phyloP scores from a whole-genome alignment of 148 eudicot genomes.

The Silene conica region DNA sequence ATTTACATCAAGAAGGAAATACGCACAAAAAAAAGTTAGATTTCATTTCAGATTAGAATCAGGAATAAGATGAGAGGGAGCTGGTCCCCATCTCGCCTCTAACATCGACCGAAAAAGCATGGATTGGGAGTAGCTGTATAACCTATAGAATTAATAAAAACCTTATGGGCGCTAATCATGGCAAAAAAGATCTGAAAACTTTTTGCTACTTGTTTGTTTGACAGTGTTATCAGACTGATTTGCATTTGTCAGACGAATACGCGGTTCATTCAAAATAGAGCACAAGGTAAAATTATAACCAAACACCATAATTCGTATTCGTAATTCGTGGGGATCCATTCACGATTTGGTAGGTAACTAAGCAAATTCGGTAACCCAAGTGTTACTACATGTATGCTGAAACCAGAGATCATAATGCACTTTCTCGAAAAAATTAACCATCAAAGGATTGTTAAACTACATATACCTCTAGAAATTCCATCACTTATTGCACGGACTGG shows the following conservation, averaged over 20 bases:
- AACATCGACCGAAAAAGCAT: background rate
- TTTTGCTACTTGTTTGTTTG: background rate
- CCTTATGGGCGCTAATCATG: background rate
- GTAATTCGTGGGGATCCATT: no score
- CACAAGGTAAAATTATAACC: no score
- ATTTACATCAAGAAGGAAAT: constrained; percentile 19
- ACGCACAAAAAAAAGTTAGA: constrained; percentile 4
- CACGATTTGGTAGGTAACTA: no score
- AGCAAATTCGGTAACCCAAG: no score
- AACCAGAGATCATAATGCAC: constrained; percentile 7
- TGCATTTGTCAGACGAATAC: no score
- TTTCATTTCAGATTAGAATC: background rate
- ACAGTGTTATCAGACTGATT: no score
- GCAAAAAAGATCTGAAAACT: background rate
- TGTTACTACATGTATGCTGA: background rate
- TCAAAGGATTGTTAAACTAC: background rate
- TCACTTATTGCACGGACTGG: constrained; percentile 83
- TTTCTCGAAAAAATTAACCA: background rate
- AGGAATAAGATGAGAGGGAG: constrained; percentile 4
- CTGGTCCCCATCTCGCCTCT: constrained; percentile 5
- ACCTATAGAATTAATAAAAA: background rate
- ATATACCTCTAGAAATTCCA: constrained; percentile 64
- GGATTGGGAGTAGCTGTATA: background rate
- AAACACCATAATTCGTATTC: no score
- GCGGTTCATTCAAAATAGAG: no score